phyloP scores from a whole-genome alignment of 495 filamentous ascomycete species.

The Aspergillus cavernicola region DNA sequence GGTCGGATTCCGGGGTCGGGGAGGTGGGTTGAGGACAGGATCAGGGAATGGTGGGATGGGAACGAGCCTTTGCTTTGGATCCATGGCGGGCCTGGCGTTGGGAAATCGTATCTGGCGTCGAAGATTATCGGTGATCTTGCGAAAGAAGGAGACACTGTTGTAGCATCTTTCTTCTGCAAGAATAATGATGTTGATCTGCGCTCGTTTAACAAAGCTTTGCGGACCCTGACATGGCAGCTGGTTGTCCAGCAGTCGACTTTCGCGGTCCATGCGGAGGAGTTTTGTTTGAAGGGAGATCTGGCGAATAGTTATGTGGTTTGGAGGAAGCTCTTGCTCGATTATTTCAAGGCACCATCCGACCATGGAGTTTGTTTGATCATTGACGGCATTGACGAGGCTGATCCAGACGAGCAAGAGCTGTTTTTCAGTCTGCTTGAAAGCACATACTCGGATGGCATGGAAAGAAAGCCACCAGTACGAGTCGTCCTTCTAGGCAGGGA shows the following conservation, averaged over 20 bases:
- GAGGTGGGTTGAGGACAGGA: background rate
- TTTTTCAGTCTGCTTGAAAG: background rate
- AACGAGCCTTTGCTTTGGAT: slow-evolving; percentile 27
- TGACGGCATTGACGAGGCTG: background rate
- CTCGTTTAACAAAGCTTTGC: slow-evolving; percentile 26
- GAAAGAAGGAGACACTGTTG: slow-evolving; percentile 3
- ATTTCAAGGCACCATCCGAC: background rate
- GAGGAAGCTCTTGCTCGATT: slow-evolving; percentile 1
- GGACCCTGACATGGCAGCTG: slow-evolving; percentile 28
- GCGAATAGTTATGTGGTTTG: background rate
- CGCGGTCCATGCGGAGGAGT: background rate
- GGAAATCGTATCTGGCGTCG: slow-evolving; percentile 31
- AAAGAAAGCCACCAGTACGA: background rate
- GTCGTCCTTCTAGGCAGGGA: slow-evolving; percentile 18
- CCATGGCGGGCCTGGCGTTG: slow-evolving; percentile 28
- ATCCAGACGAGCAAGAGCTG: background rate
- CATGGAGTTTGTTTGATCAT: background rate
- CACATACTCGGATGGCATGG: background rate
- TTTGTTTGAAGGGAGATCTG: slow-evolving; percentile 1
- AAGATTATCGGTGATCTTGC: slow-evolving; percentile 19
- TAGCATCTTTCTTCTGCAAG: slow-evolving; percentile 31
- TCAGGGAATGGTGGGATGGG: background rate
- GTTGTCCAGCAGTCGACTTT: slow-evolving; percentile 5
- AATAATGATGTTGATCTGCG: slow-evolving; percentile 27
- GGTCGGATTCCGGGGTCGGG: background rate